Conservation (phyloP, 108 stramenopile genomes). For the Cyclotella sp. region DNA sequence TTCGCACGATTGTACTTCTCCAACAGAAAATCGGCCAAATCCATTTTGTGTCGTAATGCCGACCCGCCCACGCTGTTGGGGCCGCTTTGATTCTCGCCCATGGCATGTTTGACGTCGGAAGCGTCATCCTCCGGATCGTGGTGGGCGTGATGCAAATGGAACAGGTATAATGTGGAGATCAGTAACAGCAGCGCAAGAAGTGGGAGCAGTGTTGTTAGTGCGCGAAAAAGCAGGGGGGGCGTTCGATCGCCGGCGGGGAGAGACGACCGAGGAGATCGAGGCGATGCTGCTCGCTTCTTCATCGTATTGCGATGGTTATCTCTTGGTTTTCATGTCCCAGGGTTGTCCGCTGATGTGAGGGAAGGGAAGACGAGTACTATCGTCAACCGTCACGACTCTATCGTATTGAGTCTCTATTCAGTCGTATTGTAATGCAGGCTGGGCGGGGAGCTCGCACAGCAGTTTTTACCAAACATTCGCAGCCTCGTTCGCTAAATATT, state of each 20-base stretch:
- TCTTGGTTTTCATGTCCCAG: too few species aligned
- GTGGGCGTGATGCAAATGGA: constrained; percentile 45
- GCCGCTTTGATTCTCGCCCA: constrained; percentile 10
- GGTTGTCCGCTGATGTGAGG: too few species aligned
- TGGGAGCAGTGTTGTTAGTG: constrained; percentile 22
- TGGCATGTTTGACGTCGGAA: constrained; percentile 23
- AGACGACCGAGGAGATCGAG: constrained; percentile 21
- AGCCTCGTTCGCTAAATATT: too few species aligned
- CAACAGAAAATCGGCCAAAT: constrained; percentile 38
- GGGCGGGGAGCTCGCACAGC: too few species aligned
- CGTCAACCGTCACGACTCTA: too few species aligned
- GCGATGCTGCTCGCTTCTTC: not conserved
- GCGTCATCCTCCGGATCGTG: constrained; percentile 30
- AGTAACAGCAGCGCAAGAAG: constrained; percentile 20
- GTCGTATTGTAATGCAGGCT: too few species aligned
- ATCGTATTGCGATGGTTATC: not conserved
- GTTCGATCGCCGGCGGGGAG: not conserved
- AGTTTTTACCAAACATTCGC: too few species aligned
- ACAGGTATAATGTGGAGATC: constrained; percentile 38
- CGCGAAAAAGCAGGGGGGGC: constrained; percentile 28
- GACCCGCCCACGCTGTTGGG: constrained; percentile 34
- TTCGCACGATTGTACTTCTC: constrained; percentile 22
- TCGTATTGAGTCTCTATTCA: too few species aligned
- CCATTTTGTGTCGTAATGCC: constrained; percentile 45
- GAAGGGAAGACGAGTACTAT: too few species aligned